Evolutionary conservation across 495 filamentous ascomycete species (phyloP), one percentile per base, ranked within the genome.

Genomic region (Neurospora tetraspora): DNA sequence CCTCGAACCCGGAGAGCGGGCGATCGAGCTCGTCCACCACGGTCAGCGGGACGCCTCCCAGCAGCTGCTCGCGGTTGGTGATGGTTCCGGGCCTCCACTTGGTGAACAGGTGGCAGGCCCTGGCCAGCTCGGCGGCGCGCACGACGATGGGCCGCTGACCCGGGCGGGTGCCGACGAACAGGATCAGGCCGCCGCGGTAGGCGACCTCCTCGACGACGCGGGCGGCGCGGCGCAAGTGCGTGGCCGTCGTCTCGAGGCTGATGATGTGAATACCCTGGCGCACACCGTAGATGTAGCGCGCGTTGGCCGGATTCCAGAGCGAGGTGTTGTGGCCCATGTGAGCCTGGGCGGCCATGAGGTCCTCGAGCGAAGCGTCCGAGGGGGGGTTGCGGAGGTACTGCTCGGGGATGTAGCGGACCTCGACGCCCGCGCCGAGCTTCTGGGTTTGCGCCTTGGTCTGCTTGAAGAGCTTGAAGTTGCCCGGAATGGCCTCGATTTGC

Each of bases 221-320:
- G 4, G 94, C 93, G 0, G 96, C 96, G 18, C 96, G 91, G 0
- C 96, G 91, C 39, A 99, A 88, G 81, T 98, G 90, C 14, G 94
- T 90, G 6, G 93, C 93, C 20, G 91, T 98, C 70, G 88, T 82
- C 78, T 98, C 96, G 3, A 98, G 89, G 11, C 89, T 91, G 81
- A 99, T 96, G 80, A 99, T 95, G 83, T 99, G 96, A 74, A 97
- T 91, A 68, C 91, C 93, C 71, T 94, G 88, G 23, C 95, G 89
- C 74, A 96, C 90, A 77, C 96, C 96, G 80, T 92, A 94, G 81
- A 99, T 98, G 83, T 98, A 98, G 45, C 93, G 90, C 69, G 93
- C 90, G 85, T 98, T 99, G 45, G 89, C 89, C 16, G 96, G 95
- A 84, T 98, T 96, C 96, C 96, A 99, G 71, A 94, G 89, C 68